Percentiles rank a stretch among this genome's conserved stretches.
These are phyloP conservation scores for Neolentinus lepideus DNA, from an alignment of 1,284 basidiomycete genomes.

Conservation along the genomic window DNA sequence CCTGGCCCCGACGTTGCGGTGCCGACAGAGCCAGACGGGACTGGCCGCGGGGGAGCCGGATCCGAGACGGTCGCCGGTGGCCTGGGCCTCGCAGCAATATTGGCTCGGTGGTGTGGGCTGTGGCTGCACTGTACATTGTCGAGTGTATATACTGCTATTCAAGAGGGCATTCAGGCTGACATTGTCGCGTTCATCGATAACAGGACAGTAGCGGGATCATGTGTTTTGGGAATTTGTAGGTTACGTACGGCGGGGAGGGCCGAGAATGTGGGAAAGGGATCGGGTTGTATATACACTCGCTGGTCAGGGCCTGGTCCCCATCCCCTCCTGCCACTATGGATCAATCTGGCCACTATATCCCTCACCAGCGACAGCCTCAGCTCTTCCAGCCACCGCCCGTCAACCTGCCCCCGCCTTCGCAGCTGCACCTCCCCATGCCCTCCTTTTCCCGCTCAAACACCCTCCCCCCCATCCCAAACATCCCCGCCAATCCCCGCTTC, in stretches of 20 bases:
- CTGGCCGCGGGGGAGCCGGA: too few species aligned
- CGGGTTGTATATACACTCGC: not conserved
- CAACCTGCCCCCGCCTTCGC: conserved; percentile 38
- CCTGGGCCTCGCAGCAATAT: too few species aligned
- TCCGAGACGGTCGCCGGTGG: too few species aligned
- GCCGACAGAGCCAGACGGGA: too few species aligned
- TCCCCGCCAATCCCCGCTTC: conserved; percentile 15
- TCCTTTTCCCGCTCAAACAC: conserved; percentile 23
- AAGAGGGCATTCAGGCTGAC: too few species aligned
- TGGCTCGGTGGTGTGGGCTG: too few species aligned
- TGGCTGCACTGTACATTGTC: too few species aligned
- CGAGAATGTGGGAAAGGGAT: not conserved
- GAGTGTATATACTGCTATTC: too few species aligned
- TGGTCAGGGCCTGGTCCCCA: not conserved
- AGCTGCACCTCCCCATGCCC: conserved; percentile 32
- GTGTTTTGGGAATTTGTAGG: not conserved
- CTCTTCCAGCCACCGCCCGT: conserved; percentile 18
- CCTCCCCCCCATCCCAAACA: conserved; percentile 23
- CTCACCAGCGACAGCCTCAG: not conserved
- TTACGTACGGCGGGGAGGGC: not conserved
- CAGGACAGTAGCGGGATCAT: not conserved
- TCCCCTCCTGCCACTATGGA: not conserved
- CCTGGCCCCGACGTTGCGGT: too few species aligned
- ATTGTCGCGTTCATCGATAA: too few species aligned
- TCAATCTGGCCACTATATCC: conserved; percentile 2